These are phyloP conservation scores for Mycogone perniciosa DNA, from an alignment of 2,329 filamentous ascomycete species.

Conservation along the genomic window DNA sequence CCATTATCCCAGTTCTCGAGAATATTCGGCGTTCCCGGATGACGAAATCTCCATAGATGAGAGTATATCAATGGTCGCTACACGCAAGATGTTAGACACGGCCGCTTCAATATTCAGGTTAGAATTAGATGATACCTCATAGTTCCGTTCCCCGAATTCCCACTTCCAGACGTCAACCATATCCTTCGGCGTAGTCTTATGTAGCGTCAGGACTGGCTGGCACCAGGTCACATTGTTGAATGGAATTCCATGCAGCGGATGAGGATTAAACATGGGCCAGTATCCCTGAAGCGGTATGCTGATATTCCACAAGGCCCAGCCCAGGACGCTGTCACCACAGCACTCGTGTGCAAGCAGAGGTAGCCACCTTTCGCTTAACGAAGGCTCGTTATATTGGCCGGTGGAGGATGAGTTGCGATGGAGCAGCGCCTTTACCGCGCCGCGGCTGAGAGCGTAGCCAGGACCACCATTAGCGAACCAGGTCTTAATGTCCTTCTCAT, in stretches of 20 bases:
- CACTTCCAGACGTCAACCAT: conserved; percentile 45
- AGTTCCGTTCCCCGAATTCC: conserved; percentile 28
- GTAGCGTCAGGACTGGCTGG: conserved; percentile 43
- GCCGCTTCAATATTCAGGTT: not conserved
- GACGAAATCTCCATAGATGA: conserved; percentile 33
- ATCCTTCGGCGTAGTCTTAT: conserved; percentile 40
- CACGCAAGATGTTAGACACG: not conserved
- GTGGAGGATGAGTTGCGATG: conserved; percentile 23
- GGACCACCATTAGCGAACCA: conserved; percentile 46
- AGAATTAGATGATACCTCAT: conserved; percentile 21
- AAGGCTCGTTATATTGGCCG: conserved; percentile 34
- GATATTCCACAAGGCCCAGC: conserved; percentile 38
- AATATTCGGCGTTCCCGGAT: conserved; percentile 21
- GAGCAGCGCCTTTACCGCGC: conserved; percentile 37
- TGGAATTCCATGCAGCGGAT: conserved; percentile 43
- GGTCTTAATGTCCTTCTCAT: conserved; percentile 25
- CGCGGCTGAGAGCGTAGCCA: conserved; percentile 40
- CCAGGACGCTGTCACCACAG: conserved; percentile 47
- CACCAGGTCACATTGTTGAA: conserved; percentile 44
- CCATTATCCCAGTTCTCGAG: conserved; percentile 27
- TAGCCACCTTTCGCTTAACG: conserved; percentile 35
- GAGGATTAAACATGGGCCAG: conserved; percentile 45
- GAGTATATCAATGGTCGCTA: conserved; percentile 32
- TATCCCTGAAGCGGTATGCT: conserved; percentile 40
- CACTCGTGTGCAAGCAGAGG: conserved; percentile 39